Evolutionary conservation across 805 yeast genomes (phyloP), one percentile per base, ranked within the genome.

Genomic region (Yamadazyma tumulicola): DNA sequence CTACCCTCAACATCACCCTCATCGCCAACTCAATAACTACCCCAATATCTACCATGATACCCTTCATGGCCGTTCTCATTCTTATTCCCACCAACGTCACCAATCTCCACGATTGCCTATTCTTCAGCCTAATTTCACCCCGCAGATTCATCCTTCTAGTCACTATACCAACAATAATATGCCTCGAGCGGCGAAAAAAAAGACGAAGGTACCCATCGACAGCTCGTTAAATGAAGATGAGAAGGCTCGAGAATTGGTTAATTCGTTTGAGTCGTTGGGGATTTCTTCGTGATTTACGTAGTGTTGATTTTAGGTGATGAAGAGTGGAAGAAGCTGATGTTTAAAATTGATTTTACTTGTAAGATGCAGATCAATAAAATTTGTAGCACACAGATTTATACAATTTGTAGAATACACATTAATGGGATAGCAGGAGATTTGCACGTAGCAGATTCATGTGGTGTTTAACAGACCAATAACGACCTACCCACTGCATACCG

Each of bases 171-270:
- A 25, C 14, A 43, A 38, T 26, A 37, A 29, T 19, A 26, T 33
- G 19, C 42, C 41, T 7, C 31, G 39, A 20, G 21, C 41, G 1
- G 20, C 19, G 6, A 34, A 31, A 17, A 37, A 29, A 16, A 19
- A 13, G n/a, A 37, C 31, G 17, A 13, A 32, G 17, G 26, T 17
- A 18, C 5, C 24, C 25, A n/a, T n/a, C 11, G 16, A 29, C 16
- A 25, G 19, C 15, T 41, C 36, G 17, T 27, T 47, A 23, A 46
- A 43, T 31, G 61, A 57, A 18, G 61, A 55, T 19, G 52, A 54
- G 19, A 53, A 48, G 37, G 62, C 63, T 6, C 41, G 61, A 20
- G 59, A 55, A 2, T 44, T 59, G 38, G 60, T 55, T 6, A 43
- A 51, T 26, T 49, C 61, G 4, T 48, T 58, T 33, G 41, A 34